Percentiles rank a stretch among this genome's conserved stretches.
phyloP scores from a whole-genome alignment of 495 filamentous ascomycete species.

The Xylaria cubensis region DNA sequence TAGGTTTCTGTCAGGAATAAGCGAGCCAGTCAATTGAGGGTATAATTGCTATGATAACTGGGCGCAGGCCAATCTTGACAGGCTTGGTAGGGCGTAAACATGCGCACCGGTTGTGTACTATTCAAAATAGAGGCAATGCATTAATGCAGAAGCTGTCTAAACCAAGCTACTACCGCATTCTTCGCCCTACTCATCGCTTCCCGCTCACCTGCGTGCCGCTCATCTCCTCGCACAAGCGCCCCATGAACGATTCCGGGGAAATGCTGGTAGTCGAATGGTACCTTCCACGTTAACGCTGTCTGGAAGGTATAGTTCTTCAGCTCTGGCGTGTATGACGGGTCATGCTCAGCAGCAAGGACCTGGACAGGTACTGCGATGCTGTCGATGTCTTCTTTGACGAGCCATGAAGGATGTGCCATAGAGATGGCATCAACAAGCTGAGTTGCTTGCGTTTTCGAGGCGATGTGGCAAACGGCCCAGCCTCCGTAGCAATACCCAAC shows the following conservation, averaged over 20 bases:
- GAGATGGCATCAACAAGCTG: slow-evolving; percentile 62
- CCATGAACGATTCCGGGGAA: slow-evolving; percentile 62
- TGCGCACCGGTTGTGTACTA: too few species aligned
- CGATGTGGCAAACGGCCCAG: slow-evolving; percentile 60
- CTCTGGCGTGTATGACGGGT: slow-evolving; percentile 55
- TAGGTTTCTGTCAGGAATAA: too few species aligned
- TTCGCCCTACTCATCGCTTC: slow-evolving; percentile 56
- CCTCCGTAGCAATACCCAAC: slow-evolving; percentile 68
- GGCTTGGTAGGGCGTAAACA: too few species aligned
- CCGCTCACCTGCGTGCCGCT: slow-evolving; percentile 48
- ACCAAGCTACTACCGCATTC: slow-evolving; percentile 52
- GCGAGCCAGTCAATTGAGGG: too few species aligned
- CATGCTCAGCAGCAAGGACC: slow-evolving; percentile 63
- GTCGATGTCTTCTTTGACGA: slow-evolving; percentile 58
- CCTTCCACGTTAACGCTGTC: slow-evolving; percentile 46
- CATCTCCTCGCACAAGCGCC: slow-evolving; percentile 55
- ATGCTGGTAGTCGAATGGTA: slow-evolving; percentile 63
- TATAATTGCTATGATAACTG: too few species aligned
- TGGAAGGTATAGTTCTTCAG: slow-evolving; percentile 55
- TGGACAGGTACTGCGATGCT: slow-evolving; percentile 60
- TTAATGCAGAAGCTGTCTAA: slow-evolving; percentile 43
- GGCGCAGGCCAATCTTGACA: too few species aligned
- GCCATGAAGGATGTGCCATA: slow-evolving; percentile 58
- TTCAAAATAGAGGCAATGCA: not conserved
- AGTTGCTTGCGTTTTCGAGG: slow-evolving; percentile 38